Conservation (phyloP, 345 rosid species). For the Sisymbrium irio region DNA sequence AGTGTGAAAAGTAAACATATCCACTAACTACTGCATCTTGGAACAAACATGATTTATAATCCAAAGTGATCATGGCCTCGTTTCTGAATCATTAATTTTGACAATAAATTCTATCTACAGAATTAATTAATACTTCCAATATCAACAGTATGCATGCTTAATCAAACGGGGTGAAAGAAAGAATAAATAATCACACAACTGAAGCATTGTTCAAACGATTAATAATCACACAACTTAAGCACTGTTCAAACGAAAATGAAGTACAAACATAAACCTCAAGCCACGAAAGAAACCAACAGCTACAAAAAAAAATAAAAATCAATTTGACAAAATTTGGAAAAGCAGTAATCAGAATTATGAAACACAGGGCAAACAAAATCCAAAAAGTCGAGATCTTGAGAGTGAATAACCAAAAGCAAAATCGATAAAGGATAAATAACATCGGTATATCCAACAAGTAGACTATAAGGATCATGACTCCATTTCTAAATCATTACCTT, state of each 20-base stretch:
- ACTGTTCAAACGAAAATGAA: not conserved
- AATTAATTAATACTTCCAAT: not conserved
- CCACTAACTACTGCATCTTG: not conserved
- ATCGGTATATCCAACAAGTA: too few relatives aligned
- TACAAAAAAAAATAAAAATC: too few relatives aligned
- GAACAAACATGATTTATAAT: too few relatives aligned
- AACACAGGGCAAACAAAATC: not conserved
- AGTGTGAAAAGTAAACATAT: not conserved
- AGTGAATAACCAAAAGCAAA: not conserved
- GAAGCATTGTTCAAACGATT: not conserved
- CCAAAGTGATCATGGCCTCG: not conserved
- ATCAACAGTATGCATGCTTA: not conserved
- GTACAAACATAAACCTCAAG: too few relatives aligned
- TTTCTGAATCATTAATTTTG: not conserved
- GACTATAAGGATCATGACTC: too few relatives aligned
- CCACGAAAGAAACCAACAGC: not conserved
- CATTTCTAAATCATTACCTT: too few relatives aligned
- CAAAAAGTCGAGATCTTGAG: not conserved
- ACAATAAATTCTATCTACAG: not conserved
- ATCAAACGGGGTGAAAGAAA: not conserved
- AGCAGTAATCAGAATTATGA: not conserved
- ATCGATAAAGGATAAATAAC: not conserved
- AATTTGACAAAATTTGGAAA: not conserved
- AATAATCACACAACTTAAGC: too few relatives aligned
- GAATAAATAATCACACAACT: too few relatives aligned